Evolutionary conservation across 148 eudicot genomes (phyloP), one percentile per base, ranked within the genome.

Genomic region (Amaranthus palmeri): DNA sequence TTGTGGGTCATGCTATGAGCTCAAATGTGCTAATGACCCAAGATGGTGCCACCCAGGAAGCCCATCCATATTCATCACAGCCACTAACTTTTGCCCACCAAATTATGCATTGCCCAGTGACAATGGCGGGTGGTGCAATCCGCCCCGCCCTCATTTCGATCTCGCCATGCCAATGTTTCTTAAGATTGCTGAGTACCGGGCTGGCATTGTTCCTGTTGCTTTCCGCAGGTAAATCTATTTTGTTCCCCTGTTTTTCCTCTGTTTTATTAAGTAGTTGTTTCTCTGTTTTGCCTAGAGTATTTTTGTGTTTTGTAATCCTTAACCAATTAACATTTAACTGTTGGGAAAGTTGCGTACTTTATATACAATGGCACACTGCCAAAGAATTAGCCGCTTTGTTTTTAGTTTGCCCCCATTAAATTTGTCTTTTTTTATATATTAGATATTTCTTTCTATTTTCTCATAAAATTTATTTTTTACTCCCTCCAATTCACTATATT

Each of bases 91-190:
- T 71, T 92, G 97, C 79, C 97, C 97, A 0, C 97, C 97, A 0
- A 92, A 92, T 59, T 92, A 61, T 53, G 97, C 96, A 4, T 76
- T 69, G 12, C 81, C 97, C 3, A 92, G 72, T 65, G 97, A 92
- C 74, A 82, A 89, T 72, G 97, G 97, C 36, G 97, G 97, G 5
- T 92, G 97, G 97, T 92, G 97, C 57, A 92, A 92, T 83, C 97
- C 97, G 1, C 97, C 97, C 10, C 84, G 97, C 3, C 74, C 91
- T 0, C 97, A 92, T 53, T 92, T 92, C 43, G 97, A 92, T 74
- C 92, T 92, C 42, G 96, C 97, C 13, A 92, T 92, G 97, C 97
- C 97, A 3, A 87, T 92, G 96, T 92, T 92, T 72, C 90, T 92
- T 67, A 89, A 86, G 72, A 85, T 92, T 74, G 97, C 97, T 2